Conservation (phyloP, 1,284 basidiomycete genomes). For the Polyporus tsugae region DNA sequence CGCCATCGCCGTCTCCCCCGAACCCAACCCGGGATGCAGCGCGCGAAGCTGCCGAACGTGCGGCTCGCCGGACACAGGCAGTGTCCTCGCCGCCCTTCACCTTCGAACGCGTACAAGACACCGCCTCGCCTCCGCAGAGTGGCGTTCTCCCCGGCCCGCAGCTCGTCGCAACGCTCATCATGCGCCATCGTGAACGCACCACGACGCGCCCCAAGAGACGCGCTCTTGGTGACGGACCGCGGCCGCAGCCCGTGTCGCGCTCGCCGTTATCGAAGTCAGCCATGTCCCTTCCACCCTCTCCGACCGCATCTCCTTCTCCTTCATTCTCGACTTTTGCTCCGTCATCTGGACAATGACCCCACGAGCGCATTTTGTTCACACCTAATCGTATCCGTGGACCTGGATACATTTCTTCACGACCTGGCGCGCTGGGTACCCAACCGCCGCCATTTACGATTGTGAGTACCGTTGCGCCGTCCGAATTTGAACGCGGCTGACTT, state of each 20-base stretch:
- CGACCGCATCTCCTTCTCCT: neutral
- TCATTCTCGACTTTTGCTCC: neutral
- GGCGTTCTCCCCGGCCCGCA: slow-evolving; percentile 42
- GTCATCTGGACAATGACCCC: slow-evolving; percentile 24
- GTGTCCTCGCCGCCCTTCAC: slow-evolving; percentile 22
- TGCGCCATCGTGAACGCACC: slow-evolving; percentile 44
- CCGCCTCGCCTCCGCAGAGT: slow-evolving; percentile 17
- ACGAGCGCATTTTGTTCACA: neutral
- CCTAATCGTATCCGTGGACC: slow-evolving; percentile 18
- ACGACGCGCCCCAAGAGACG: slow-evolving; percentile 33
- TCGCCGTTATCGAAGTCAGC: slow-evolving; percentile 31
- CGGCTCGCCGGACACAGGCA: slow-evolving; percentile 27
- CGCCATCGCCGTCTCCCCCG: neutral
- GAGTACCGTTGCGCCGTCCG: neutral
- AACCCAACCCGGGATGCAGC: slow-evolving; percentile 1
- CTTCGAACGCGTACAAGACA: slow-evolving; percentile 27
- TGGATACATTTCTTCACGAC: slow-evolving; percentile 25
- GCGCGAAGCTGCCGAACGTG: slow-evolving; percentile 30
- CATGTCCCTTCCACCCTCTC: neutral
- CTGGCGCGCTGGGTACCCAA: slow-evolving; percentile 15
- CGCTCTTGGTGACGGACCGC: neutral
- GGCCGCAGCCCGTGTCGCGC: slow-evolving; percentile 12
- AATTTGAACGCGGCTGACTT: neutral
- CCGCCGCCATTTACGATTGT: slow-evolving; percentile 31
- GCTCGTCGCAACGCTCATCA: slow-evolving; percentile 44